Percentiles rank a stretch among this genome's conserved stretches.
Evolutionary conservation across 2,329 filamentous ascomycete species (phyloP).

Genomic region (Cladosporium halotolerans): DNA sequence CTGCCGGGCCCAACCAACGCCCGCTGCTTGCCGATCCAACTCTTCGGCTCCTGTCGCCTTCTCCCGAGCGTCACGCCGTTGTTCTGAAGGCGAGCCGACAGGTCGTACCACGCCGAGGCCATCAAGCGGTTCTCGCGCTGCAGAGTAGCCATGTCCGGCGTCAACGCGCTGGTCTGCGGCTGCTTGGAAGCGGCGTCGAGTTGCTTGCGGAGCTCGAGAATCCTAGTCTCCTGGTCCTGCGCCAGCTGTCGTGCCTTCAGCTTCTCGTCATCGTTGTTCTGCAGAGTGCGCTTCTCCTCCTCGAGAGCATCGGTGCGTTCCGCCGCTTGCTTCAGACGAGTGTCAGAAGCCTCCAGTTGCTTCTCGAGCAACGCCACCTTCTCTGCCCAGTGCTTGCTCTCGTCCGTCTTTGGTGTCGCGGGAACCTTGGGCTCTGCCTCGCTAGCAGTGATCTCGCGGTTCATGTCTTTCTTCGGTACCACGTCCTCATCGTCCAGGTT

Average conservation of each 20-base stretch:
- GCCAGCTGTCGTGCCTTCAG: conserved; percentile 19
- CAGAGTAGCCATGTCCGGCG: conserved; percentile 57
- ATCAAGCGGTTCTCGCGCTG: conserved; percentile 74
- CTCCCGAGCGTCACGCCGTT: conserved; percentile 75
- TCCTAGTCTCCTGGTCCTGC: conserved; percentile 24
- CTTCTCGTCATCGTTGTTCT: conserved; percentile 12
- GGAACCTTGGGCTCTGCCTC: conserved; percentile 12
- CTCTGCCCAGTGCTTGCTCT: conserved; percentile 26
- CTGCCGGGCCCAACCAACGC: conserved; percentile 32
- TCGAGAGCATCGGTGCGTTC: conserved; percentile 27
- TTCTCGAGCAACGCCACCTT: conserved; percentile 27
- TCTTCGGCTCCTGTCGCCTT: conserved; percentile 66
- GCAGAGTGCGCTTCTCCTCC: conserved; percentile 17
- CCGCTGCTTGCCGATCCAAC: conserved; percentile 80
- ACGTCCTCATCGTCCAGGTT: conserved; percentile 27
- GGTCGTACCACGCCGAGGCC: conserved; percentile 78
- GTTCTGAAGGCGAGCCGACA: conserved; percentile 71
- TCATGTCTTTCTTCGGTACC: conserved; percentile 16
- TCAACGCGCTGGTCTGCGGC: conserved; percentile 14
- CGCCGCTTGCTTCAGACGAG: conserved; percentile 27
- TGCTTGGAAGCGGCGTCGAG: conserved; percentile 21
- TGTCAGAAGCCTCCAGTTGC: conserved; percentile 28
- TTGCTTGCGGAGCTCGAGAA: conserved; percentile 25
- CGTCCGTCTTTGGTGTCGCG: conserved; percentile 13
- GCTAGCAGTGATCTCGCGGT: conserved; percentile 13